Conservation (phyloP, 176 grass and related monocot genomes). For the Puya raimondii region DNA sequence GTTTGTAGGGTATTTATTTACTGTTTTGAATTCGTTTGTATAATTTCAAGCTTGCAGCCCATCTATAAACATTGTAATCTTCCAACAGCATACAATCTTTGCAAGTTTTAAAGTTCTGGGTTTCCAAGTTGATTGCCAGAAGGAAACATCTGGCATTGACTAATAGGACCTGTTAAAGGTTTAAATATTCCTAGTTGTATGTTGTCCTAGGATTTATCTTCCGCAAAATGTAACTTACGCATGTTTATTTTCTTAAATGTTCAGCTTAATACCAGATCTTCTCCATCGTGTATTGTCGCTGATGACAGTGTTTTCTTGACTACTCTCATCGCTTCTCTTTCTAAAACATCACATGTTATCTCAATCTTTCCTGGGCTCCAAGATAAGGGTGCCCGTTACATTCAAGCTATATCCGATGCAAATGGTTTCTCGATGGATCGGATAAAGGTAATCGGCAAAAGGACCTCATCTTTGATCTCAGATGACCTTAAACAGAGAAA, state of each 20-base stretch:
- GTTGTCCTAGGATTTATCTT: neutral
- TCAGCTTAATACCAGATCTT: constrained; percentile 51
- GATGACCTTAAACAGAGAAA: constrained; percentile 49
- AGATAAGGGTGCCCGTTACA: constrained; percentile 50
- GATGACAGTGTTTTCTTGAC: constrained; percentile 87
- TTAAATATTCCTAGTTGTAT: too few species aligned
- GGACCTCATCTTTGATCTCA: constrained; percentile 32
- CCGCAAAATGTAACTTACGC: constrained; percentile 7
- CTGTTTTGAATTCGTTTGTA: too few species aligned
- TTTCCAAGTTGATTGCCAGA: too few species aligned
- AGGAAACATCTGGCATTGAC: too few species aligned
- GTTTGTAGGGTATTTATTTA: neutral
- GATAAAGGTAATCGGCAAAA: constrained; percentile 53
- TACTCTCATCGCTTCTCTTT: constrained; percentile 47
- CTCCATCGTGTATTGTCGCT: constrained; percentile 61
- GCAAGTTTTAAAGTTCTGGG: too few species aligned
- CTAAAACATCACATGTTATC: constrained; percentile 57
- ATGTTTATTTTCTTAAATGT: constrained; percentile 22
- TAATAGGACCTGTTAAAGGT: too few species aligned
- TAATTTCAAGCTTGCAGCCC: neutral
- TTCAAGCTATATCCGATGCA: constrained; percentile 52
- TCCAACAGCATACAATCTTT: too few species aligned
- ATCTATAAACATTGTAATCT: too few species aligned
- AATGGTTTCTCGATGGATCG: constrained; percentile 61
- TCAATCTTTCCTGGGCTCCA: constrained; percentile 64